Conservation (phyloP, 2,329 filamentous ascomycete species). For the Xylaria sp. region DNA sequence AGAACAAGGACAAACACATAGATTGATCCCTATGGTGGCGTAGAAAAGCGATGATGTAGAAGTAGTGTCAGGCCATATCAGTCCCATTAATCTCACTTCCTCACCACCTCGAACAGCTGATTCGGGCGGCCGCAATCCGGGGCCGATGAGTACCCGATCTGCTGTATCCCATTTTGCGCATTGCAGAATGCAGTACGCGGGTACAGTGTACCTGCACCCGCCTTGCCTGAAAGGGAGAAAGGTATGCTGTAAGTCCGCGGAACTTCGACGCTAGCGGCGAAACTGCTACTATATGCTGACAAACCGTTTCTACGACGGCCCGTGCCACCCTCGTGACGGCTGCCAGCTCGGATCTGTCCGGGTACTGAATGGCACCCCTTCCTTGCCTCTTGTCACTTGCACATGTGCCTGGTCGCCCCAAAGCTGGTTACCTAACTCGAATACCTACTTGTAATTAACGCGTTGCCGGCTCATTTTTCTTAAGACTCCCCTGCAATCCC, state of each 20-base stretch:
- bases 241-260: neutral
- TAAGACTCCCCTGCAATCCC: conserved; percentile 1
- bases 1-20: neutral
- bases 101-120: conserved; percentile 28
- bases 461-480: conserved; percentile 29
- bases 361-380: neutral
- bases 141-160: neutral
- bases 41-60: neutral
- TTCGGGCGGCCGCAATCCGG: conserved; percentile 7
- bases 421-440: neutral
- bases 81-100: conserved; percentile 15
- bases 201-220: conserved; percentile 1
- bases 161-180: neutral
- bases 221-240: conserved; percentile 9
- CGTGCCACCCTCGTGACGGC: conserved; percentile 15
- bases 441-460: conserved; percentile 26
- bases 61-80: conserved; percentile 18
- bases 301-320: conserved; percentile 9
- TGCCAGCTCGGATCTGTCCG: conserved; percentile 19
- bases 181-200: conserved; percentile 1
- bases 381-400: conserved; percentile 2
- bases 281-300: conserved; percentile 13
- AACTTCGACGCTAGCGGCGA: conserved; percentile 1
- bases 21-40: neutral
- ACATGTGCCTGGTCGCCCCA: neutral